phyloP scores from a whole-genome alignment of 768 basidiomycete genomes.

The Coprinopsis sp. region DNA sequence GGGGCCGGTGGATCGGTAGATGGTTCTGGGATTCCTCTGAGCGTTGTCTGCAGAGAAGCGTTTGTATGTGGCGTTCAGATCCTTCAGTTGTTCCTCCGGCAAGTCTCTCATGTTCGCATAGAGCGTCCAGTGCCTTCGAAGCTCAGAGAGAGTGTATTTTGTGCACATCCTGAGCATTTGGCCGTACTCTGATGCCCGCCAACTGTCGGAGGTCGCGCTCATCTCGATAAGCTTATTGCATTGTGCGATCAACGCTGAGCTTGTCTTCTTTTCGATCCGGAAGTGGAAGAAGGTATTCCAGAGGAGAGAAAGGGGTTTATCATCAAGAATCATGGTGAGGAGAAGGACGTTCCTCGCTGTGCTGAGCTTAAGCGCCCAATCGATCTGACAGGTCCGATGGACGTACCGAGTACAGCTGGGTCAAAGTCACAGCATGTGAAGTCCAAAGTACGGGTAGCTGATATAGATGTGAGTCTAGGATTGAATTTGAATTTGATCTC shows the following conservation, averaged over 20 bases:
- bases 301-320: slow-evolving; percentile 7
- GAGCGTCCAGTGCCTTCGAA: slow-evolving; percentile 38
- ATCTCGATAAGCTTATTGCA: slow-evolving; percentile 34
- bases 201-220: slow-evolving; percentile 13
- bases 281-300: slow-evolving; percentile 52
- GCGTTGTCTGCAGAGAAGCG: background rate
- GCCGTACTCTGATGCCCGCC: slow-evolving; percentile 31
- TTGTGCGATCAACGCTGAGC: slow-evolving; percentile 31
- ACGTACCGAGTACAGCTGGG: slow-evolving; percentile 40
- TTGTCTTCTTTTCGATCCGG: slow-evolving; percentile 34
- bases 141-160: slow-evolving; percentile 32
- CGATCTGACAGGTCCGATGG: background rate
- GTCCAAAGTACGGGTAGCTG: slow-evolving; percentile 33
- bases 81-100: slow-evolving; percentile 13
- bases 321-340: slow-evolving; percentile 38
- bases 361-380: background rate
- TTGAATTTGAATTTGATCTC: background rate
- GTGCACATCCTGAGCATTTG: slow-evolving; percentile 33
- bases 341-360: slow-evolving; percentile 48
- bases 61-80: slow-evolving; percentile 16
- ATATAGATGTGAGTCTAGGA: background rate
- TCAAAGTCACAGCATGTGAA: slow-evolving; percentile 51
- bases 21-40: slow-evolving; percentile 1
- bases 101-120: slow-evolving; percentile 19
- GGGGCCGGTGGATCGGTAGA: slow-evolving; percentile 34